Base-by-base conservation (phyloP, 2,329 filamentous ascomycete species). In the Juglanconis oblonga region DNA sequence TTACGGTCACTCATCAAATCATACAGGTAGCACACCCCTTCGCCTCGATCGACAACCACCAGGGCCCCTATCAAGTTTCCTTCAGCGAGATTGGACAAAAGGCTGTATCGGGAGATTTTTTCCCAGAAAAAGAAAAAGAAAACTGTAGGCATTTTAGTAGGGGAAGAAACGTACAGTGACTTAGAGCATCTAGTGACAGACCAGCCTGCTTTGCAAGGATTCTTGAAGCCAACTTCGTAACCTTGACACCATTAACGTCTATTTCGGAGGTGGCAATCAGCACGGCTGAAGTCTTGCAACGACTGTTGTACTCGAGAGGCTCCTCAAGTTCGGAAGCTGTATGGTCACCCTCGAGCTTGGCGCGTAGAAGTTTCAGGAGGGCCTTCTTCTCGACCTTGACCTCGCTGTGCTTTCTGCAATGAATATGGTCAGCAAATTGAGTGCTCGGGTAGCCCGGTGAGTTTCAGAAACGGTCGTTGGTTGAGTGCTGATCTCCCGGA, bases 361-460 rank as follows among this genome's bases (percentile, higher is more conserved):
- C 52, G 11, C 61, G 51, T 29, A 63, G 59, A 29, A 61, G 61
- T 24, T 38, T 52, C n/a, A 63, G 52, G 11, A 63, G 54, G 17
- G 51, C 59, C 55, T 57, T 66, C 55, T 58, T 62, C 55, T 58
- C 57, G n/a, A 54, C 62, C 45, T 59, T 62, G 54, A 55, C 53
- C 56, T 52, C 62, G 61, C 42, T 56, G 61, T 55, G 61, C 35
- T 55, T 63, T 50, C 55, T 67, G 64, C 17, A 50, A 24, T 32
- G n/a, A 29, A 29, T 4, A 14, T 2, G 29, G 53, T 61, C 40
- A 61, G 55, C 38, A 13, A 55, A 32, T 17, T 5, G 17, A 48
- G 24, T 8, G 17, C 45, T 7, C 3, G 31, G 7, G 1, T 32
- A 9, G 3, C n/a, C 24, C 14, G 17, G 32, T 5, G n/a, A 5